These are phyloP conservation scores for Starmerella asiatica DNA, from an alignment of 805 yeast genomes.

Conservation along the genomic window DNA sequence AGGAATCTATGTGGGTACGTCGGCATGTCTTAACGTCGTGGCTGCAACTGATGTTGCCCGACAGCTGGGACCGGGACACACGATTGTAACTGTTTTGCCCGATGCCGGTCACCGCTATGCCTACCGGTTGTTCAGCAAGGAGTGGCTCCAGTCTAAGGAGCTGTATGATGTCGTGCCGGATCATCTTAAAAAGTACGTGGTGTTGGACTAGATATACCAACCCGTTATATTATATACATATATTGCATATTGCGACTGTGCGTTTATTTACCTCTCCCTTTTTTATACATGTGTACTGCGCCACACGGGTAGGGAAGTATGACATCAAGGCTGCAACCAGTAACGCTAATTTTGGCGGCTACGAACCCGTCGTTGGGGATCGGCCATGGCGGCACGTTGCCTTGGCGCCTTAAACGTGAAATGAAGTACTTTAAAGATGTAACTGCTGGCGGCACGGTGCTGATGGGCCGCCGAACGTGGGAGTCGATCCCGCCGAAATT, in stretches of 20 bases:
- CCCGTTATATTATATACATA: background rate
- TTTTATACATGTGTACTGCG: background rate
- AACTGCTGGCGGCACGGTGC: constrained; percentile 45
- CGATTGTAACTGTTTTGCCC: constrained; percentile 77
- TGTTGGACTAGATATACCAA: constrained; percentile 22
- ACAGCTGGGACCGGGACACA: constrained; percentile 57
- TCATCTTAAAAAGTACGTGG: constrained; percentile 55
- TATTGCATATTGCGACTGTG: background rate
- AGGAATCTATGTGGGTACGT: constrained; percentile 82
- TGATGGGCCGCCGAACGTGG: constrained; percentile 97
- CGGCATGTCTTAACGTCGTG: constrained; percentile 78
- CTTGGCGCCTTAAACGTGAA: constrained; percentile 78
- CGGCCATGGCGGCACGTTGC: constrained; percentile 66
- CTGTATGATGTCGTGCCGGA: constrained; percentile 53
- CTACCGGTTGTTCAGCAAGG: constrained; percentile 61
- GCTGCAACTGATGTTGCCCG: constrained; percentile 74
- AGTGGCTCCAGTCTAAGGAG: constrained; percentile 62
- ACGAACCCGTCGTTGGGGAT: constrained; percentile 69
- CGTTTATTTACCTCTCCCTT: background rate
- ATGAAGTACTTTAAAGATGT: constrained; percentile 72
- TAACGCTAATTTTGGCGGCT: constrained; percentile 74
- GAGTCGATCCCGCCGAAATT: constrained; percentile 77
- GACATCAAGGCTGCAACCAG: constrained; percentile 4
- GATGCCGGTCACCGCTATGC: constrained; percentile 87
- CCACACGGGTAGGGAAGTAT: background rate